Percentiles rank a stretch among this genome's conserved stretches.
phyloP scores from a whole-genome alignment of 2,329 filamentous ascomycete genomes.

The Trichoderma sp. region DNA sequence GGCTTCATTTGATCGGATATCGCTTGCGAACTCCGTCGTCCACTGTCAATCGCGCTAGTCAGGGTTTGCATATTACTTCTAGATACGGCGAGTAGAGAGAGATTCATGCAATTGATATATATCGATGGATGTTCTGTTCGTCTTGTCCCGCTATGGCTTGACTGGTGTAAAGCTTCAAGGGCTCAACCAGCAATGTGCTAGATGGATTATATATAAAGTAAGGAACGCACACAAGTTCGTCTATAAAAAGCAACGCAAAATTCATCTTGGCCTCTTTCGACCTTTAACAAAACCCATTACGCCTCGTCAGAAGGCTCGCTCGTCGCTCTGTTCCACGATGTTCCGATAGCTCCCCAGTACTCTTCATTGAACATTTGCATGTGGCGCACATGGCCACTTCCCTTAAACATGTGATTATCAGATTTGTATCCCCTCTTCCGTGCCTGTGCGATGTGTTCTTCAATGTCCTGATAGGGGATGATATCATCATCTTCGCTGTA shows the following conservation, averaged over 20 bases:
- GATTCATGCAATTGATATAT: not conserved
- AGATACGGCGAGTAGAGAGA: not conserved
- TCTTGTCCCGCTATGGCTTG: not conserved
- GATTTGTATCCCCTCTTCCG: constrained; percentile 48
- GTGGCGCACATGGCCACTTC: constrained; percentile 60
- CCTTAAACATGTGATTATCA: constrained; percentile 53
- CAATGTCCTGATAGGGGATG: constrained; percentile 55
- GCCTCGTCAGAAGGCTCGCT: constrained; percentile 5
- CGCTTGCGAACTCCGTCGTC: not conserved
- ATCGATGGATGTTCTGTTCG: not conserved
- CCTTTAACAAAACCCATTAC: not conserved
- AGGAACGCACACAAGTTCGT: not conserved
- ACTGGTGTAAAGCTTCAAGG: not conserved
- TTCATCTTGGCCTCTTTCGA: not conserved
- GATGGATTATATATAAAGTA: not conserved
- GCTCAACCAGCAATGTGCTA: not conserved
- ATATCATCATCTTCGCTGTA: constrained; percentile 59
- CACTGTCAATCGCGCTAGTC: not conserved
- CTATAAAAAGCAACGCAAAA: not conserved
- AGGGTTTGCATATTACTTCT: not conserved
- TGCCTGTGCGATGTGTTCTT: constrained; percentile 51
- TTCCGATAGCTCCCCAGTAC: constrained; percentile 54
- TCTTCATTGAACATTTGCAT: constrained; percentile 54
- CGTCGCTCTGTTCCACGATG: constrained; percentile 28
- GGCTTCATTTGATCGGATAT: not conserved